Evolutionary conservation across 306 rosid genomes (phyloP).

Genomic region (Begonia peltatifolia): DNA sequence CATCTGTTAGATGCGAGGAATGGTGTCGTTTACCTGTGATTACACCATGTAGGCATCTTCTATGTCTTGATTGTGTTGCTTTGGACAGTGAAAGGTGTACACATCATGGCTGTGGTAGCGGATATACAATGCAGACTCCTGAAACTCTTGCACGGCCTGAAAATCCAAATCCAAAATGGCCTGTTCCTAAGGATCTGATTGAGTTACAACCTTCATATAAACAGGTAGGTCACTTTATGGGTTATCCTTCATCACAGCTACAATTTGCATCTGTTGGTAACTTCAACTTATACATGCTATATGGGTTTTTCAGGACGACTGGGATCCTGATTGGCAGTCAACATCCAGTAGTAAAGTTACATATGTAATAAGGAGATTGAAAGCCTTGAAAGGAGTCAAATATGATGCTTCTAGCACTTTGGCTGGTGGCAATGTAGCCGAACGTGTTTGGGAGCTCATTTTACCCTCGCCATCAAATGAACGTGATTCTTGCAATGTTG

Average conservation of each 20-base stretch:
- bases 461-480: constrained; percentile 19
- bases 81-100: constrained; percentile 67
- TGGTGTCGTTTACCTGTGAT: constrained; percentile 95
- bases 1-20: constrained; percentile 54
- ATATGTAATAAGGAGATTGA: constrained; percentile 56
- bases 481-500: constrained; percentile 13
- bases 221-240: constrained; percentile 39
- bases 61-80: constrained; percentile 89
- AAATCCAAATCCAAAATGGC: constrained; percentile 94
- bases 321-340: constrained; percentile 99
- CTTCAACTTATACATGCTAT: constrained; percentile 6
- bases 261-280: background rate
- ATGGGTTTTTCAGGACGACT: constrained; percentile 55
- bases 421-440: constrained; percentile 13
- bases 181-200: constrained; percentile 93
- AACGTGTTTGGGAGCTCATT: constrained; percentile 12
- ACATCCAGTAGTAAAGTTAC: constrained; percentile 92
- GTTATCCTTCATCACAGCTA: background rate
- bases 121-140: constrained; percentile 84
- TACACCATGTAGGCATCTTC: constrained; percentile 81
- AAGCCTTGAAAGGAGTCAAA: constrained; percentile 51
- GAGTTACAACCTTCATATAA: constrained; percentile 96
- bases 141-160: constrained; percentile 71
- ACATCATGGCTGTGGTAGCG: constrained; percentile 69
- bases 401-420: constrained; percentile 15